A percentile compares a stretch with the other conserved stretches of the same genome.
Evolutionary conservation across 2,329 filamentous ascomycete genomes (phyloP).

Genomic region (Coniochaeta hoffmannii): DNA sequence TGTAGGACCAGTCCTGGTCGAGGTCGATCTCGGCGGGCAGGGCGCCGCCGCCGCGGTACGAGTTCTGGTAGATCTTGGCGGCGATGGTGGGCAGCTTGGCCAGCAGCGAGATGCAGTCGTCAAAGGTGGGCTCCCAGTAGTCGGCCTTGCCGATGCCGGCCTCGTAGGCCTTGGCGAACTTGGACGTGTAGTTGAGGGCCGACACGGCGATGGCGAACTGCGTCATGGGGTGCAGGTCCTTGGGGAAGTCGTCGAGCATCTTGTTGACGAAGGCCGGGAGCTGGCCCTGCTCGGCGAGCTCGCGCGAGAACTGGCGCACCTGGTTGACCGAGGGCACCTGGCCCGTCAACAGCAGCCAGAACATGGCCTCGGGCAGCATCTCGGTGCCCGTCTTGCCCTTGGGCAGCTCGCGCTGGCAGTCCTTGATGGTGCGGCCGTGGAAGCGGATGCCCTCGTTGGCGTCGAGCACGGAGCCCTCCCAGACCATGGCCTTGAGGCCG

Average conservation of each 20-base stretch:
- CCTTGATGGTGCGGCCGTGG: constrained; percentile 95
- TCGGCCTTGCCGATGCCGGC: constrained; percentile 87
- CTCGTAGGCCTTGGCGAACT: constrained; percentile 91
- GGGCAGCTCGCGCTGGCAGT: constrained; percentile 88
- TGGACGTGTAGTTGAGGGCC: constrained; percentile 89
- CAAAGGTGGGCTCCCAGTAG: constrained; percentile 98
- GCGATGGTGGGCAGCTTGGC: constrained; percentile 96
- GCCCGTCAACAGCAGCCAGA: constrained; percentile 95
- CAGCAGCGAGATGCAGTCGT: constrained; percentile 87
- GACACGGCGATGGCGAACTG: constrained; percentile 94
- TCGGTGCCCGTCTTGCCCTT: constrained; percentile 89
- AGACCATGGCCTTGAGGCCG: constrained; percentile 95
- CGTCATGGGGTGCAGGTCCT: constrained; percentile 93
- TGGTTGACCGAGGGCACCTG: constrained; percentile 79
- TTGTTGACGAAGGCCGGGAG: constrained; percentile 78
- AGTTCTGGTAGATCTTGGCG: constrained; percentile 94
- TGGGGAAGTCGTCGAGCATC: constrained; percentile 86
- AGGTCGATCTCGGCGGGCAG: constrained; percentile 71
- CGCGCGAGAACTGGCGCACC: constrained; percentile 72
- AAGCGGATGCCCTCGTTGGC: constrained; percentile 97
- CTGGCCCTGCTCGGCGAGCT: constrained; percentile 78
- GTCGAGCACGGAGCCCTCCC: constrained; percentile 96
- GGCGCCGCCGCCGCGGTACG: constrained; percentile 67
- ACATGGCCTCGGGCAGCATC: constrained; percentile 99
- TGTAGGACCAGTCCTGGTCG: constrained; percentile 95